phyloP scores from a whole-genome alignment of 768 basidiomycete species.

The Hebeloma cylindrosporum region DNA sequence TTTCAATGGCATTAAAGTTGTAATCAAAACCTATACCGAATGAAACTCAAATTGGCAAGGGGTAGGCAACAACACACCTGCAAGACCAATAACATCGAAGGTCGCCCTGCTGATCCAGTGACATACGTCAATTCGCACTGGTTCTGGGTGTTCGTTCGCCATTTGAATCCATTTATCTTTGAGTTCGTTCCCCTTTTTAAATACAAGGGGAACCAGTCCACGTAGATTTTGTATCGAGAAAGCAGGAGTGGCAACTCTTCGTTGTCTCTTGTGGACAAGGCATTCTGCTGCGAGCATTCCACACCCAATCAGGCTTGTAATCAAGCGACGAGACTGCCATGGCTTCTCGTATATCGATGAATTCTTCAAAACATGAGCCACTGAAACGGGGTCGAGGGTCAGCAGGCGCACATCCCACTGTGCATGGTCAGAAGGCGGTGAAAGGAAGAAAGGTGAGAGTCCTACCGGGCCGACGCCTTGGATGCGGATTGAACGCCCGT shows the following conservation, averaged over 20 bases:
- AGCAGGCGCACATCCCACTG: slow-evolving; percentile 81
- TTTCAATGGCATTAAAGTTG: slow-evolving; percentile 78
- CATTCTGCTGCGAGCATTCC: slow-evolving; percentile 85
- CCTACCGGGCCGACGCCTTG: slow-evolving; percentile 69
- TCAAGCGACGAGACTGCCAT: slow-evolving; percentile 70
- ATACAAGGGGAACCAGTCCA: slow-evolving; percentile 69
- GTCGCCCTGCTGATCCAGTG: slow-evolving; percentile 83
- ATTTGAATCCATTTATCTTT: slow-evolving; percentile 60
- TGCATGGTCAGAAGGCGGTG: neutral
- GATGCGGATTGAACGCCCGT: slow-evolving; percentile 70
- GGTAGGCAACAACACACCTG: slow-evolving; percentile 47
- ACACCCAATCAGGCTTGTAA: slow-evolving; percentile 76
- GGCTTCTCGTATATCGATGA: slow-evolving; percentile 80
- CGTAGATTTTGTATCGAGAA: slow-evolving; percentile 80
- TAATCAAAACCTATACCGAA: slow-evolving; percentile 72
- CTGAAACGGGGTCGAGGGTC: slow-evolving; percentile 75
- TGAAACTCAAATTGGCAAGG: neutral
- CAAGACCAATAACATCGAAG: slow-evolving; percentile 90
- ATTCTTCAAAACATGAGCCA: slow-evolving; percentile 74
- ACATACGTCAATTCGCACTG: slow-evolving; percentile 62
- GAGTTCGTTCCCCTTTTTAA: slow-evolving; percentile 63
- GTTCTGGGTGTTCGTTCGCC: slow-evolving; percentile 26
- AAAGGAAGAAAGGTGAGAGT: slow-evolving; percentile 12
- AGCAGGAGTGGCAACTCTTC: slow-evolving; percentile 73
- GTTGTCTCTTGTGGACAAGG: slow-evolving; percentile 74